phyloP scores from a whole-genome alignment of 2,329 filamentous ascomycete genomes.

The Calonectria crousiana region DNA sequence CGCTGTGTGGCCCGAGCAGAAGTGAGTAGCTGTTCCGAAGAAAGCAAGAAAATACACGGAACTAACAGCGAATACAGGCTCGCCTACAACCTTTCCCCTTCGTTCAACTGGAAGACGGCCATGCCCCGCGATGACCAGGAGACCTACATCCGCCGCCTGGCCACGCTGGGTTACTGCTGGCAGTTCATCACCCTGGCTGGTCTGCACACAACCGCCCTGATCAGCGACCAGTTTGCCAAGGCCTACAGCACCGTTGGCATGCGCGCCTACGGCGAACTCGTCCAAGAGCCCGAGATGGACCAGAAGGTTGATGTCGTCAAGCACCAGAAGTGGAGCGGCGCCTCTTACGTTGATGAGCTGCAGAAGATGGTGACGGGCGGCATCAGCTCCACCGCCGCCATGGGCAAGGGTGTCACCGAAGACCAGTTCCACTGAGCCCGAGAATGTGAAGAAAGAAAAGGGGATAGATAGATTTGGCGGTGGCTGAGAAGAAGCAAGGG shows the following conservation, averaged over 20 bases:
- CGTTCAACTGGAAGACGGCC: conserved; percentile 99
- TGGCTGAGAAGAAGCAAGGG: background rate
- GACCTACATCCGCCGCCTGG: conserved; percentile 95
- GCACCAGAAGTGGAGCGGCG: conserved; percentile 99
- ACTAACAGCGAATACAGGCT: conserved; percentile 67
- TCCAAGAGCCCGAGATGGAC: conserved; percentile 98
- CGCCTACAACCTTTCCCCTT: conserved; percentile 97
- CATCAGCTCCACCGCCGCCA: conserved; percentile 90
- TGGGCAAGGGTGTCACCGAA: conserved; percentile 98
- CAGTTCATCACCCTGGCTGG: conserved; percentile 99
- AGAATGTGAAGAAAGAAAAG: conserved; percentile 23
- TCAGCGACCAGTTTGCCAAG: conserved; percentile 88
- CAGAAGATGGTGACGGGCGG: conserved; percentile 98
- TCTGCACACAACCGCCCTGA: conserved; percentile 93
- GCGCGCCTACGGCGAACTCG: conserved; percentile 95
- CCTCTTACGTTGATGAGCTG: conserved; percentile 93
- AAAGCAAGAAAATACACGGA: background rate
- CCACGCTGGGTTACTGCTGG: conserved; percentile 94
- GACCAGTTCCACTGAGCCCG: conserved; percentile 78
- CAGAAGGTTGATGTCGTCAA: conserved; percentile 92
- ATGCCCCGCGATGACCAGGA: conserved; percentile 94
- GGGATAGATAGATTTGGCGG: background rate
- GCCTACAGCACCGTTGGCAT: conserved; percentile 87
- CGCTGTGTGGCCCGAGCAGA: conserved; percentile 94
- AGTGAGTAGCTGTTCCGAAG: conserved; percentile 67